Base-by-base conservation (phyloP, 768 basidiomycete species). In the Tylopilus subfusipes region DNA sequence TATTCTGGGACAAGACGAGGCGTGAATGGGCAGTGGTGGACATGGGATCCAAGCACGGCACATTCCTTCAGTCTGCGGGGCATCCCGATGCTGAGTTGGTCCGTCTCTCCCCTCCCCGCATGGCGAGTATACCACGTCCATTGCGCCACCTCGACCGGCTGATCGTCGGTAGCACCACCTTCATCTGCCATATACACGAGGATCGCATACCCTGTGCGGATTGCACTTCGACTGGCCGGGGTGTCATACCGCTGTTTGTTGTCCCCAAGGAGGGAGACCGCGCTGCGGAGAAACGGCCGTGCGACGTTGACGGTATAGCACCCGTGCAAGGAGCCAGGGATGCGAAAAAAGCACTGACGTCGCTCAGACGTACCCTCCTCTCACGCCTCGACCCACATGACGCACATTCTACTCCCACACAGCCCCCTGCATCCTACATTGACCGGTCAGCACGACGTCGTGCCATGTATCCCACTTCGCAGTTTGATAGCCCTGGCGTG, bases 11-110 rank as follows among this genome's bases (percentile, higher is more conserved):
- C 65, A 72, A 73, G 31, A 67, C 68, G 27, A 75, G 80, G 51
- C 66, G 71, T 14, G 79, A 81, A 53, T 93, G 90, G 90, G 78
- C 80, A 3, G 72, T 89, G 29, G 88, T 91, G 11, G 91, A 93
- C 66, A 88, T 88, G 84, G 91, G 88, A 11, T 89, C 87, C 49
- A 86, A 84, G 68, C 91, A 93, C 59, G 91, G 91, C 4, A 92
- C 90, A 1, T 92, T 84, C 66, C 52, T 89, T n/a, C 61, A 66
- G 19, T 51, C 57, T 27, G 58, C 64, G 19, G 65, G 24, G 33
- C 63, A 48, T n/a, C 51, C 51, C 19, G 58, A 56, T 44, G 36
- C 39, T 12, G 55, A 58, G 14, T 80, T 81, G 18, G 58, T 66
- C 44, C 79, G 88, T 44, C 73, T 92, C 43, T 90, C 89, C 30